A percentile compares a stretch with the other conserved stretches of the same genome.
phyloP scores from a whole-genome alignment of 2,329 filamentous ascomycete species.

The Pseudogymnoascus sp. region DNA sequence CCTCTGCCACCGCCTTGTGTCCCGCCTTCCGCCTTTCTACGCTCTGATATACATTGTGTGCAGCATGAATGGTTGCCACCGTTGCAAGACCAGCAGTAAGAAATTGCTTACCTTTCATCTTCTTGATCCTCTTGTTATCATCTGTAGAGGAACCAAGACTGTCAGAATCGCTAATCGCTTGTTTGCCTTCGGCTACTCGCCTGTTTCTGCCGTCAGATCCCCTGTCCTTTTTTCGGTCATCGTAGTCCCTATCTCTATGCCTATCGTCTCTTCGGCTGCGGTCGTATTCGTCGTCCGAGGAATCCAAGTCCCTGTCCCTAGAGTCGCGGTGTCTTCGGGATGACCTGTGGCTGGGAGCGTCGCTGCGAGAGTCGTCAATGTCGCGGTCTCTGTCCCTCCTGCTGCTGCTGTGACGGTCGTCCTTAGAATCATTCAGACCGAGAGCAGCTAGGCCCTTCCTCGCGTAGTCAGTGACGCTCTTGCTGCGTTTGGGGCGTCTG shows the following conservation, averaged over 20 bases:
- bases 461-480: slow-evolving; percentile 56
- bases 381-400: slow-evolving; percentile 18
- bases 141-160: slow-evolving; percentile 51
- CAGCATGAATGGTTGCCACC: slow-evolving; percentile 62
- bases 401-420: slow-evolving; percentile 15
- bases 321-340: slow-evolving; percentile 14
- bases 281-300: slow-evolving; percentile 14
- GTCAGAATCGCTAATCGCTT: slow-evolving; percentile 32
- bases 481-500: slow-evolving; percentile 42
- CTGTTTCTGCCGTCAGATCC: slow-evolving; percentile 20
- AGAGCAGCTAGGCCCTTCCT: slow-evolving; percentile 55
- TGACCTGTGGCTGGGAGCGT: slow-evolving; percentile 12
- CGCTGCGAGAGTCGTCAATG: slow-evolving; percentile 21
- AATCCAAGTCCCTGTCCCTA: neutral
- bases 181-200: slow-evolving; percentile 25
- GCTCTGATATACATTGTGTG: slow-evolving; percentile 55
- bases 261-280: neutral
- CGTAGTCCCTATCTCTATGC: slow-evolving; percentile 18
- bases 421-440: slow-evolving; percentile 46
- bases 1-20: slow-evolving; percentile 51
- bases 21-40: slow-evolving; percentile 57
- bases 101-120: slow-evolving; percentile 59
- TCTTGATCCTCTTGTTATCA: slow-evolving; percentile 55
- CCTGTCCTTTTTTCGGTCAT: neutral
- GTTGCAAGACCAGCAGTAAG: slow-evolving; percentile 59